Evolutionary conservation across 352 stramenopile genomes (phyloP).

Genomic region (Phytophthora cajani): DNA sequence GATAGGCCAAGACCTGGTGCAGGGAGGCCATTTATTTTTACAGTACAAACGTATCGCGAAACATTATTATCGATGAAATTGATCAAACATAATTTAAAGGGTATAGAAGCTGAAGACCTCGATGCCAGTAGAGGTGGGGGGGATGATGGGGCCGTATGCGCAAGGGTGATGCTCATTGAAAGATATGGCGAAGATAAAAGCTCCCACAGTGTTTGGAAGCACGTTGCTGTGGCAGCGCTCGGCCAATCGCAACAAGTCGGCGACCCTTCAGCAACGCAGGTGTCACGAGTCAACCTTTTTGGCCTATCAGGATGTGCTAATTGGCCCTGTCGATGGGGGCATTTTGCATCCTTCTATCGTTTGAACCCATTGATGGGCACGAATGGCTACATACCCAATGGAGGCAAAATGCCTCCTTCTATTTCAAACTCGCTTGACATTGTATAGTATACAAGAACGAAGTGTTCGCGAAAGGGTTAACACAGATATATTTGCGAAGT

Average conservation of each 20-base stretch:
- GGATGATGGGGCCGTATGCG: neutral
- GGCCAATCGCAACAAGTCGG: neutral
- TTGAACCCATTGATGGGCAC: neutral
- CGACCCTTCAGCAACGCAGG: neutral
- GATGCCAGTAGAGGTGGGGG: neutral
- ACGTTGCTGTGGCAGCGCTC: neutral
- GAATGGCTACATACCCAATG: neutral
- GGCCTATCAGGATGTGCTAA: neutral
- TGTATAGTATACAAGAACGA: neutral
- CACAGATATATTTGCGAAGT: too few relatives aligned
- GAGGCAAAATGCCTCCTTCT: neutral
- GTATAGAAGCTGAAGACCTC: too few relatives aligned
- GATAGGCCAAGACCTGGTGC: too few relatives aligned
- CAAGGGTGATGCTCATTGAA: neutral
- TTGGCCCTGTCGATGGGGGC: neutral
- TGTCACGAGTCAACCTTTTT: neutral
- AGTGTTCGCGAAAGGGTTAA: neutral
- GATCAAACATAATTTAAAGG: too few relatives aligned
- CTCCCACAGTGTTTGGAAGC: neutral
- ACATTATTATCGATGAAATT: too few relatives aligned
- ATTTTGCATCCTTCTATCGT: neutral
- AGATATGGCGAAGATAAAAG: neutral
- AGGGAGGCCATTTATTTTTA: too few relatives aligned
- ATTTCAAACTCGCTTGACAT: neutral
- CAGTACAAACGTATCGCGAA: too few relatives aligned